Conservation (phyloP, 2,329 filamentous ascomycete species). For the Ascochyta fabae region DNA sequence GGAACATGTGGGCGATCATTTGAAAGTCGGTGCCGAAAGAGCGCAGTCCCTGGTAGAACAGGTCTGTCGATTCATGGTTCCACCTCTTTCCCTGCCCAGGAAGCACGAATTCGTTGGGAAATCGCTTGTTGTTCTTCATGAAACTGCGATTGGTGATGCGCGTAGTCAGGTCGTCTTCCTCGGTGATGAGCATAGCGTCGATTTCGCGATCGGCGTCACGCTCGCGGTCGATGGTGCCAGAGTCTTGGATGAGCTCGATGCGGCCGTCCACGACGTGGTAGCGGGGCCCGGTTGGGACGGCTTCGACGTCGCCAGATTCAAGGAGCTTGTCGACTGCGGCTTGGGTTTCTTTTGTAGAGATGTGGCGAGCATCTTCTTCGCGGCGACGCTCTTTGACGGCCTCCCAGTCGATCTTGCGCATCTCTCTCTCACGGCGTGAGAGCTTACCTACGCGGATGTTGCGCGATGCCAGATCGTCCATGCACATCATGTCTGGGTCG, state of each 20-base stretch:
- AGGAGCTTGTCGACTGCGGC: conserved; percentile 33
- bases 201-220: conserved; percentile 64
- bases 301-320: conserved; percentile 19
- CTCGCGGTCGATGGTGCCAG: conserved; percentile 72
- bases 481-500: conserved; percentile 70
- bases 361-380: conserved; percentile 40
- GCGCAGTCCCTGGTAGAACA: conserved; percentile 75
- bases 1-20: conserved; percentile 79
- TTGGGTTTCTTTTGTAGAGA: conserved; percentile 30
- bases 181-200: conserved; percentile 65
- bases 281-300: conserved; percentile 48
- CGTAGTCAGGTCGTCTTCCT: conserved; percentile 80
- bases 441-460: conserved; percentile 70
- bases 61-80: conserved; percentile 73
- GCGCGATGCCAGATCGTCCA: conserved; percentile 75
- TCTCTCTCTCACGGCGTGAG: conserved; percentile 75
- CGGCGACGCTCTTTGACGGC: conserved; percentile 53
- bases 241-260: conserved; percentile 73
- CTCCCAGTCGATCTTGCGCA: conserved; percentile 69
- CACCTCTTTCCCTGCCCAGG: conserved; percentile 61
- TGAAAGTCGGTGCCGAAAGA: conserved; percentile 86
- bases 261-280: conserved; percentile 71
- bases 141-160: conserved; percentile 73
- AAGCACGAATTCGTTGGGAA: conserved; percentile 53
- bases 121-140: conserved; percentile 64